Base-by-base conservation (phyloP, 164 flowering plant species). In the Nymphaea thermarum region DNA sequence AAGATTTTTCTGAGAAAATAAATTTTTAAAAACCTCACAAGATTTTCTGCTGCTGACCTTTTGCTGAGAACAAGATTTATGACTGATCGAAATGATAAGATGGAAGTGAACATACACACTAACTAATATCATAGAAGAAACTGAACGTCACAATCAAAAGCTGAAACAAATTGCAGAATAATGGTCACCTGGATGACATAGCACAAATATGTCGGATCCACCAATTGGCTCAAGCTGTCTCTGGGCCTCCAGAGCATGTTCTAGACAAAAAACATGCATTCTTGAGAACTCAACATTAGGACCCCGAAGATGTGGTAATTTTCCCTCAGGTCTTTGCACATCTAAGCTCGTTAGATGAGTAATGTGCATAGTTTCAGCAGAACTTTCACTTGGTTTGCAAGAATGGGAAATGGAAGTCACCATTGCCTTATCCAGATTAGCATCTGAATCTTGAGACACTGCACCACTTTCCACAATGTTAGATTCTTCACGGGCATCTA, bases 241-340 rank as follows among this genome's bases (percentile, higher is more conserved):
- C 65, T 90, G 90, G 43, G 87, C 90, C 78, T 95, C 93, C 67
- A 82, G 68, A 42, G 99, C 99, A 84, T 95, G 99, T 75, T 95
- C 93, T 65, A 95, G 96, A 78, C 99, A 95, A 73, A 95, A 95
- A 45, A 92, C 78, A 79, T 88, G 98, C 87, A 83, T 74, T 71
- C 91, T 80, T 17, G 89, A 87, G 71, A 88, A 87, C 72, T 90
- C 96, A 51, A 78, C 88, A 71, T 85, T 82, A 67, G 82, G 76
- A 71, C 75, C 77, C 71, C 79, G 76, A 65, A 77, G 51, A 69
- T 79, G 69, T 15, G 14, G 57, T 3, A 8, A 10, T 51, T 51
- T 51, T 15, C 4, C 12, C 14, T 51, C 57, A 51, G 8, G 57
- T 51, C 57, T 15, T 51, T 51, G 57, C 57, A 51, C 14, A 8